Percentiles rank a stretch among this genome's conserved stretches.
These are phyloP conservation scores for Chrysoporthe deuterocubensis DNA, from an alignment of 2,329 filamentous ascomycete genomes.

Conservation along the genomic window DNA sequence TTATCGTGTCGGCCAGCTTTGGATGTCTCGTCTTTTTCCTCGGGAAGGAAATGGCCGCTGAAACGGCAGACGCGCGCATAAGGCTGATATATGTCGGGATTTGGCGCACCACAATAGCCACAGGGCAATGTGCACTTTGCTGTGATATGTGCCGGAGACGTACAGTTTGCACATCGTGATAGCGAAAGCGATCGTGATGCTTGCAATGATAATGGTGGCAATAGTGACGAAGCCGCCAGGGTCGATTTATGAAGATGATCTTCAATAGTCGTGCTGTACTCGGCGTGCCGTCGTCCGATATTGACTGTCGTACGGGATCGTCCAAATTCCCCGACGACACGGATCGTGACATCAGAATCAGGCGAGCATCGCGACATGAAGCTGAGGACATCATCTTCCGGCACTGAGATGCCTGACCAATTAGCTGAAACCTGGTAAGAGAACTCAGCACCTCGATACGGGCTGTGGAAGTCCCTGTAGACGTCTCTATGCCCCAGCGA, in stretches of 20 bases:
- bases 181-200: neutral
- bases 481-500: too few relatives aligned
- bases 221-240: neutral
- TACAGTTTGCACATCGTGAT: conserved; percentile 39
- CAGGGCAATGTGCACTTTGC: conserved; percentile 36
- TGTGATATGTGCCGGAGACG: conserved; percentile 33
- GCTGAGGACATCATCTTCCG: neutral
- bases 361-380: neutral
- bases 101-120: conserved; percentile 41
- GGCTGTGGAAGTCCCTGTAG: too few relatives aligned
- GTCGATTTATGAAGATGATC: neutral
- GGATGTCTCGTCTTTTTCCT: neutral
- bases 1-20: conserved; percentile 15
- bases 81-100: conserved; percentile 6
- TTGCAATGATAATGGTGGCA: neutral
- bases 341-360: neutral
- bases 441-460: neutral
- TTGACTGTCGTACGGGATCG: neutral
- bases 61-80: neutral
- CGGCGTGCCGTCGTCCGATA: neutral
- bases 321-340: neutral
- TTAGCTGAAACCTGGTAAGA: neutral
- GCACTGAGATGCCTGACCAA: neutral
- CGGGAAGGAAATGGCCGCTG: fast-evolving
- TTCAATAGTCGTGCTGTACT: too few relatives aligned